Percentiles rank a stretch among this genome's conserved stretches.
Evolutionary conservation across 2,329 filamentous ascomycete species (phyloP).

Genomic region (Xylaria sp.): DNA sequence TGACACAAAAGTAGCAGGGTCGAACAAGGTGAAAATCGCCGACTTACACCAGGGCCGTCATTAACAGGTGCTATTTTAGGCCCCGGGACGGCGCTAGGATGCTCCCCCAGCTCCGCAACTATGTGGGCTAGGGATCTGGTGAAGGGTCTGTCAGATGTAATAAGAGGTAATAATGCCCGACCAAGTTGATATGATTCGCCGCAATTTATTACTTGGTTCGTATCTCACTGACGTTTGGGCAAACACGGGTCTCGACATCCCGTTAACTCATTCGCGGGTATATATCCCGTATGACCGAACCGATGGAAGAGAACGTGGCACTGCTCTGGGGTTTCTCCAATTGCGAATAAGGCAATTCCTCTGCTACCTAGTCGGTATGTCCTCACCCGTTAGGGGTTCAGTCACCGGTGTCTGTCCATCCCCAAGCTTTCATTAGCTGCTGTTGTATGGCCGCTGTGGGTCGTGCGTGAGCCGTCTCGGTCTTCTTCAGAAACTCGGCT

Average conservation of each 20-base stretch:
- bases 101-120: conserved; percentile 6
- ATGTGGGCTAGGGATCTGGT: conserved; percentile 4
- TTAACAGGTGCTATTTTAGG: background rate
- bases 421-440: conserved; percentile 57
- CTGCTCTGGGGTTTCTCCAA: background rate
- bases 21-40: conserved; percentile 40
- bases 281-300: background rate
- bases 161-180: conserved; percentile 25
- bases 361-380: background rate
- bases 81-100: too few relatives aligned
- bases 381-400: conserved; percentile 4
- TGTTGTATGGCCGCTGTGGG: conserved; percentile 55
- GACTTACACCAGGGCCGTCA: conserved; percentile 24
- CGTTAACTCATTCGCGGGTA: background rate
- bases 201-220: background rate
- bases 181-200: background rate
- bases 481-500: conserved; percentile 52
- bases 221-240: background rate
- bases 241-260: background rate
- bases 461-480: conserved; percentile 57
- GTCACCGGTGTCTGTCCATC: conserved; percentile 45
- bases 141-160: background rate
- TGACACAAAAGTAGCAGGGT: background rate
- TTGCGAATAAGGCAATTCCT: conserved; percentile 1
- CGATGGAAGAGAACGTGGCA: background rate